Conservation (phyloP, 495 filamentous ascomycete species). For the Penicillium bovifimosum region DNA sequence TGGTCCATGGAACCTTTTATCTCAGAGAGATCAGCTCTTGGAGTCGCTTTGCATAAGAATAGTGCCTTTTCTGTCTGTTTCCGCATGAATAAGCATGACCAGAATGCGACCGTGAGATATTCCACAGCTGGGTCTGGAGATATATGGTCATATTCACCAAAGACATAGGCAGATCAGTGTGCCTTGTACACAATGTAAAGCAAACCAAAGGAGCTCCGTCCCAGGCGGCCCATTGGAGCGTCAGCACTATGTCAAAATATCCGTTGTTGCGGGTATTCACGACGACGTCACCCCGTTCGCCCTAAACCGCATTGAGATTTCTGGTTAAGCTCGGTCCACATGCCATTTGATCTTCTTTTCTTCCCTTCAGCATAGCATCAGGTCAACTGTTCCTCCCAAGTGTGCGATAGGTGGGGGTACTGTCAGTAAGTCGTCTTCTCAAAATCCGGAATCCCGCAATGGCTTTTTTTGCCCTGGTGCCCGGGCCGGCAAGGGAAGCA, state of each 20-base stretch:
- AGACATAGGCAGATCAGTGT: neutral
- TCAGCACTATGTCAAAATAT: neutral
- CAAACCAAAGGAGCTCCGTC: neutral
- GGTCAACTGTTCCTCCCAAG: neutral
- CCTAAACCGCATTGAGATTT: conserved; percentile 23
- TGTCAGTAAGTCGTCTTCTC: neutral
- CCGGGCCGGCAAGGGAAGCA: neutral
- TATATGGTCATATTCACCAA: neutral
- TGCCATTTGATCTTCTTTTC: conserved; percentile 12
- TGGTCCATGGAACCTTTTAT: neutral
- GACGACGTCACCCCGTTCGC: conserved; percentile 24
- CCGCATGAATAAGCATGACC: too few species aligned
- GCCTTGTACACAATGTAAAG: neutral
- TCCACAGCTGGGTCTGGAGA: neutral
- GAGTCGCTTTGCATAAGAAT: too few species aligned
- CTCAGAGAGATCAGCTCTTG: neutral
- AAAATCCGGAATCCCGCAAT: too few species aligned
- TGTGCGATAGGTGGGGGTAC: neutral
- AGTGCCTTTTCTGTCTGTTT: too few species aligned
- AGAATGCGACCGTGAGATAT: neutral
- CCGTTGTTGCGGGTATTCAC: neutral
- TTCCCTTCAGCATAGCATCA: conserved; percentile 4
- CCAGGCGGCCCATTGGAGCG: neutral
- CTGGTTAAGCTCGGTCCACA: conserved; percentile 26
- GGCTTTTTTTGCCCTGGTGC: too few species aligned